Base-by-base conservation (phyloP, 768 basidiomycete species). In the Termitomyces sp. region DNA sequence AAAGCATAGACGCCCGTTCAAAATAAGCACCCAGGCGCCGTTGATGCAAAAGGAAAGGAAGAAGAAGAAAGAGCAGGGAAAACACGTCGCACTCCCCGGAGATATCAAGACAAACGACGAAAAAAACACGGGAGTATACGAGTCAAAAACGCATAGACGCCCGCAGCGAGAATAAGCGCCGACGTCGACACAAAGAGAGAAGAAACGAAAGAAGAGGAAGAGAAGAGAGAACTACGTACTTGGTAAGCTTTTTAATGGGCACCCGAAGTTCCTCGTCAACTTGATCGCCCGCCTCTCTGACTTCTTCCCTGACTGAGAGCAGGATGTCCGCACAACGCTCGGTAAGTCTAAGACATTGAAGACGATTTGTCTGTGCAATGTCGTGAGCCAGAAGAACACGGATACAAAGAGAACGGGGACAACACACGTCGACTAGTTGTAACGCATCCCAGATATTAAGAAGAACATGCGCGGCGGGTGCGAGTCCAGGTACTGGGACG, bases 291-390 rank as follows among this genome's bases (percentile, higher is more conserved):
- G 87, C 85, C n/a, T 84, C 80, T 2, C 76, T 66, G 1, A 91
- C 78, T 59, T 90, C 89, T 35, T 83, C 79, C 0, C 84, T 80
- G 7, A 92, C 80, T 15, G 83, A 81, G n/a, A 86, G 72, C 3
- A 92, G 78, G 18, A 88, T 81, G 15, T 83, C 83, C 0, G 90
- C 90, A 63, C 89, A 91, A 32, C 89, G 84, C 65, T 90, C 86
- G 0, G 88, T 89, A 11, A 92, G 78, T 13, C 89, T 85, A 35
- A 92, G 76, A 66, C 88, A 90, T 2, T 83, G 81, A 16, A 87
- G 74, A 16, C 87, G 79, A 63, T 92, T 91, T 64, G 82, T 84
- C 90, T 92, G 64, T 13, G 8, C 12, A 32, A 4, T 0, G 42
- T 20, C 11, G 42, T 42, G 2, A 44, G 9, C 7, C 8, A 40